phyloP scores from a whole-genome alignment of 257 asterid genomes.

The Solanum rostratum region DNA sequence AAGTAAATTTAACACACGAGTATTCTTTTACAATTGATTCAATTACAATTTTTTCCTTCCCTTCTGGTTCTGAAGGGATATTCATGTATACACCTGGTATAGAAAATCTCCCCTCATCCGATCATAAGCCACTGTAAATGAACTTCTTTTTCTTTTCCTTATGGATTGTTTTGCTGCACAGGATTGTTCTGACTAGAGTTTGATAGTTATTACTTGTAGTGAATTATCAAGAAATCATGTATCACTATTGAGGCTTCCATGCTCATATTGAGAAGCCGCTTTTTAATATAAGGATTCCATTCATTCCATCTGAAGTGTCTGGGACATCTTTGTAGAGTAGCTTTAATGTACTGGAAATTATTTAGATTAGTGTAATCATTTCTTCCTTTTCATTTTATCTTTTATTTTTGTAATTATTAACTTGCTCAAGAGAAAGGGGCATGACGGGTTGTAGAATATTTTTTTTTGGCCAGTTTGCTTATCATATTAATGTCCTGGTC shows the following conservation, averaged over 20 bases:
- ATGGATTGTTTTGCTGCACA: slow-evolving; percentile 28
- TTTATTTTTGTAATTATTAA: not conserved
- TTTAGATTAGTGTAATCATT: not conserved
- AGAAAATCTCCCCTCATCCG: slow-evolving; percentile 19
- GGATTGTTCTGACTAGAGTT: slow-evolving; percentile 20
- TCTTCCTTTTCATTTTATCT: not conserved
- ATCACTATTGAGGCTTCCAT: slow-evolving; percentile 19
- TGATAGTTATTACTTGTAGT: slow-evolving; percentile 2
- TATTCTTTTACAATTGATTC: slow-evolving; percentile 6
- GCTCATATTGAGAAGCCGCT: slow-evolving; percentile 22
- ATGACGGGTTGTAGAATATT: not conserved
- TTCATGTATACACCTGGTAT: slow-evolving; percentile 7
- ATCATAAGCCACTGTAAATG: slow-evolving; percentile 50
- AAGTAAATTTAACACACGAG: slow-evolving; percentile 19
- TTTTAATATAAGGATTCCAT: slow-evolving; percentile 7
- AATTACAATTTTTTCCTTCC: slow-evolving; percentile 10
- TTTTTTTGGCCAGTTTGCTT: not conserved
- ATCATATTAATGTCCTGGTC: not conserved
- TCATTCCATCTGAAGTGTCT: not conserved
- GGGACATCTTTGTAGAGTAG: not conserved
- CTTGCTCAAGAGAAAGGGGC: not conserved
- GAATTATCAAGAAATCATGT: not conserved
- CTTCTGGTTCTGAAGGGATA: slow-evolving; percentile 11
- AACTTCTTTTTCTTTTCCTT: slow-evolving; percentile 13
- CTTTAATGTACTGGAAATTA: not conserved